Percentiles rank a stretch among this genome's conserved stretches.
These are phyloP conservation scores for Incumbomyces delicatus DNA, from an alignment of 2,329 filamentous ascomycete genomes.

Conservation along the genomic window DNA sequence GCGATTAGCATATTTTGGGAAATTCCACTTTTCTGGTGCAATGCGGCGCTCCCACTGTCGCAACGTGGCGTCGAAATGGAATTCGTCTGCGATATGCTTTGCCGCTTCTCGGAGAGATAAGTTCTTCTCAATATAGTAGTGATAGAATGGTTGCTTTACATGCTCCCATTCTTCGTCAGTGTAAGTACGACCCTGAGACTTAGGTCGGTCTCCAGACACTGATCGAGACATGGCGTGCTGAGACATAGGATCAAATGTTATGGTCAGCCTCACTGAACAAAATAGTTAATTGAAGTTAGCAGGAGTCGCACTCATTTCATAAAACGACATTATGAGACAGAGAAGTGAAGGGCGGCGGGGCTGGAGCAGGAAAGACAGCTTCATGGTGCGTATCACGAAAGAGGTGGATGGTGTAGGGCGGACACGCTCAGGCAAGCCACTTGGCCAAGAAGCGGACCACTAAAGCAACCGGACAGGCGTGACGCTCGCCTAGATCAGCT, in stretches of 20 bases:
- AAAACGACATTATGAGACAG: too few species aligned
- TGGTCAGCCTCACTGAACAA: not conserved
- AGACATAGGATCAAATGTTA: too few species aligned
- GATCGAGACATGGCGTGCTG: not conserved
- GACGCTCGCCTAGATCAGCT: too few species aligned
- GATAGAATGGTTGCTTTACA: slow-evolving; percentile 16
- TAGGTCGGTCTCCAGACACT: not conserved
- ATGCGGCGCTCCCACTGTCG: slow-evolving; percentile 22
- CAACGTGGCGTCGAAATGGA: slow-evolving; percentile 17
- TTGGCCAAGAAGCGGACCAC: too few species aligned
- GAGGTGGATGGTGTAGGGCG: too few species aligned
- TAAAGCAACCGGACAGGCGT: too few species aligned
- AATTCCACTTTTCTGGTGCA: slow-evolving; percentile 16
- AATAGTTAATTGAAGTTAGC: not conserved
- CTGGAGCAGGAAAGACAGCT: too few species aligned
- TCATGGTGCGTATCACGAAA: too few species aligned
- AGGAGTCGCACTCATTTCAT: too few species aligned
- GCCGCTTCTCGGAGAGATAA: slow-evolving; percentile 18
- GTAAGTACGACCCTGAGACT: slow-evolving; percentile 9
- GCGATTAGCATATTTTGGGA: slow-evolving; percentile 18
- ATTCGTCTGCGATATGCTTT: slow-evolving; percentile 13
- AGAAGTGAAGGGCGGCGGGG: too few species aligned
- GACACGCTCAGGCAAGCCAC: too few species aligned
- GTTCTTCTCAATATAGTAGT: slow-evolving; percentile 18
- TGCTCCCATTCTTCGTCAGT: slow-evolving; percentile 20